phyloP scores from a whole-genome alignment of 2,329 filamentous ascomycete genomes.

The Verticillium klebahnii region DNA sequence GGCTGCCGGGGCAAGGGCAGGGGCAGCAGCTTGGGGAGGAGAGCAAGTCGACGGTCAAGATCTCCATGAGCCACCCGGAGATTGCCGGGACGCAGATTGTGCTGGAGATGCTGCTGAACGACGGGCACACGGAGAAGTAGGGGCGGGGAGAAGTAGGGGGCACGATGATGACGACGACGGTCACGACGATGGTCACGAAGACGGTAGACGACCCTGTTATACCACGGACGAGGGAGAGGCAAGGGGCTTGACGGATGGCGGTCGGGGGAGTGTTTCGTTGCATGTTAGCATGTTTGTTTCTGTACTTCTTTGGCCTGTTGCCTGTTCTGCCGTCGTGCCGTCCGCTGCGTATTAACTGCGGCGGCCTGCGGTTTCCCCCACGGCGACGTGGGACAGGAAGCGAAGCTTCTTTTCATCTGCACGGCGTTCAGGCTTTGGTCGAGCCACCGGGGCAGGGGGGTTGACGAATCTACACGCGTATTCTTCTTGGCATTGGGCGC shows the following conservation, averaged over 20 bases:
- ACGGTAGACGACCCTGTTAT: neutral
- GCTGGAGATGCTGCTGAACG: slow-evolving; percentile 87
- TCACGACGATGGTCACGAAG: neutral
- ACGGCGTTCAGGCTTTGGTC: neutral
- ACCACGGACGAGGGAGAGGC: neutral
- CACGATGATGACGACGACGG: neutral
- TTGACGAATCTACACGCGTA: neutral
- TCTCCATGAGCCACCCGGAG: slow-evolving; percentile 93
- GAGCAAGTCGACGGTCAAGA: slow-evolving; percentile 77
- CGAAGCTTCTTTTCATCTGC: neutral
- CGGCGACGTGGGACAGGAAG: neutral
- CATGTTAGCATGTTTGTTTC: neutral
- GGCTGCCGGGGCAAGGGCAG: slow-evolving; percentile 23
- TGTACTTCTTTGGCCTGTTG: neutral
- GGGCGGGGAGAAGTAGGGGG: neutral
- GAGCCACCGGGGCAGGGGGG: neutral
- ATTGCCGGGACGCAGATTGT: slow-evolving; percentile 80
- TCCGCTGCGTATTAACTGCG: neutral
- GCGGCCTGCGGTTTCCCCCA: too few relatives aligned
- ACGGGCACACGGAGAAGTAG: slow-evolving; percentile 60
- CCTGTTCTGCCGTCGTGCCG: neutral
- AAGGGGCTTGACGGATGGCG: neutral
- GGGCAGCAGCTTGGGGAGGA: slow-evolving; percentile 33
- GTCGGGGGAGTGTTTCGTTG: neutral
- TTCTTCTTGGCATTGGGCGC: neutral